Evolutionary conservation across 2,329 filamentous ascomycete genomes (phyloP).

Genomic region (Sarocladiaceae sp.): DNA sequence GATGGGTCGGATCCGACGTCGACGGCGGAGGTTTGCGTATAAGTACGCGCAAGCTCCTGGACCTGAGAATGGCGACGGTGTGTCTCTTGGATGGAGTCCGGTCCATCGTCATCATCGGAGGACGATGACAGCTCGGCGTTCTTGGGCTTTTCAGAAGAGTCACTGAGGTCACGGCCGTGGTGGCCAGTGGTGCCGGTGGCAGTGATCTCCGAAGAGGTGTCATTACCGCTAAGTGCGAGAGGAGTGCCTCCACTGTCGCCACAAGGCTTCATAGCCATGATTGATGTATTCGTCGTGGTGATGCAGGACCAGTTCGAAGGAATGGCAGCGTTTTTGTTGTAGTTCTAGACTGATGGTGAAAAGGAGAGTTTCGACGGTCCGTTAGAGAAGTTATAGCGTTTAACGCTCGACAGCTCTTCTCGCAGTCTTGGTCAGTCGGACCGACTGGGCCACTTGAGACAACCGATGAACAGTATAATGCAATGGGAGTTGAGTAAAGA

Average conservation of each 20-base stretch:
- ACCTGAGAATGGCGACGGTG: slow-evolving; percentile 43
- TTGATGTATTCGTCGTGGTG: neutral
- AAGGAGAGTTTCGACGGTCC: neutral
- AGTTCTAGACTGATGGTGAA: neutral
- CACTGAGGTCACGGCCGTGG: neutral
- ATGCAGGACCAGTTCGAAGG: neutral
- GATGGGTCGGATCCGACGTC: neutral
- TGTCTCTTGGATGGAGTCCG: slow-evolving; percentile 38
- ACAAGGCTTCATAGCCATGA: neutral
- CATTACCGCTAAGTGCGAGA: neutral
- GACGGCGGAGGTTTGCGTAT: slow-evolving; percentile 39
- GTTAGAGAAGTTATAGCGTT: neutral
- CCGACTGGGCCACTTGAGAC: neutral
- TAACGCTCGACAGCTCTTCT: neutral
- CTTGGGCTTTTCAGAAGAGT: neutral
- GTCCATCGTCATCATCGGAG: slow-evolving; percentile 28
- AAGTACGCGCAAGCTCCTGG: slow-evolving; percentile 46
- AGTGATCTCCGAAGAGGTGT: neutral
- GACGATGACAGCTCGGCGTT: slow-evolving; percentile 10
- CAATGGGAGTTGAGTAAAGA: neutral
- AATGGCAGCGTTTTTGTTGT: neutral
- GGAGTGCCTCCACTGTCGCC: neutral
- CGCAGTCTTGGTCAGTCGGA: neutral
- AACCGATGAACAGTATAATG: neutral
- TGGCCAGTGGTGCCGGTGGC: neutral